Percentiles rank a stretch among this genome's conserved stretches.
Evolutionary conservation across 2,329 filamentous ascomycete species (phyloP).

Genomic region (Trichoderma hamatum): DNA sequence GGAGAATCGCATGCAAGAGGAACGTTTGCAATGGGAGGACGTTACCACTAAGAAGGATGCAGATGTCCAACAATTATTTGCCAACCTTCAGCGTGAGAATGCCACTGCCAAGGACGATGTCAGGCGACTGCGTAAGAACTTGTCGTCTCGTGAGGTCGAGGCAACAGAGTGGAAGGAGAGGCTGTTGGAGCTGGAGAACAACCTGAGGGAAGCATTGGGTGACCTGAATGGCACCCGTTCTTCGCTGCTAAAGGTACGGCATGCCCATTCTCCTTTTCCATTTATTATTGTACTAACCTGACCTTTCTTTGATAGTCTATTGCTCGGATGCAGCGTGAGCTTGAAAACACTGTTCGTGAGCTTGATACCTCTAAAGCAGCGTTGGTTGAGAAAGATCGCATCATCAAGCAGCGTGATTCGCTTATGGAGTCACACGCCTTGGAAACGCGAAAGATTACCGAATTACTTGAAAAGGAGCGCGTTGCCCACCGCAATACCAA

Average conservation of each 20-base stretch:
- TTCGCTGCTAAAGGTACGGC: conserved; percentile 73
- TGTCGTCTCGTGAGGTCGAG: conserved; percentile 84
- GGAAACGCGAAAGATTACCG: conserved; percentile 80
- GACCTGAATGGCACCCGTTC: conserved; percentile 85
- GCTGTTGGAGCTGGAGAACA: conserved; percentile 85
- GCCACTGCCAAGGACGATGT: conserved; percentile 83
- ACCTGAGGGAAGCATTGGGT: conserved; percentile 81
- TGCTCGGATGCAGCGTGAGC: conserved; percentile 81
- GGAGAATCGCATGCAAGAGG: conserved; percentile 74
- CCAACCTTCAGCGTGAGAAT: conserved; percentile 86
- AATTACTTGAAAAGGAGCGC: conserved; percentile 89
- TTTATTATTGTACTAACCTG: neutral
- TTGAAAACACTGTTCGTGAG: conserved; percentile 81
- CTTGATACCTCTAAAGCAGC: conserved; percentile 77
- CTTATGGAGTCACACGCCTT: conserved; percentile 87
- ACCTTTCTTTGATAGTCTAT: conserved; percentile 61
- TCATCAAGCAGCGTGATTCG: conserved; percentile 86
- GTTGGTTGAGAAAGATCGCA: conserved; percentile 84
- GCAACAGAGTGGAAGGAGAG: conserved; percentile 89
- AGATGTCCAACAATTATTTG: conserved; percentile 90
- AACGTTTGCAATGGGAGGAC: conserved; percentile 83
- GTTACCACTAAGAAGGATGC: conserved; percentile 89
- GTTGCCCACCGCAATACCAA: conserved; percentile 83
- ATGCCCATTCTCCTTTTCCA: too few relatives aligned
- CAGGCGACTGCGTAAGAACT: conserved; percentile 76